Evolutionary conservation across 2,329 filamentous ascomycete species (phyloP), one percentile per base, ranked within the genome.

Genomic region (Leptodontidium sp.): DNA sequence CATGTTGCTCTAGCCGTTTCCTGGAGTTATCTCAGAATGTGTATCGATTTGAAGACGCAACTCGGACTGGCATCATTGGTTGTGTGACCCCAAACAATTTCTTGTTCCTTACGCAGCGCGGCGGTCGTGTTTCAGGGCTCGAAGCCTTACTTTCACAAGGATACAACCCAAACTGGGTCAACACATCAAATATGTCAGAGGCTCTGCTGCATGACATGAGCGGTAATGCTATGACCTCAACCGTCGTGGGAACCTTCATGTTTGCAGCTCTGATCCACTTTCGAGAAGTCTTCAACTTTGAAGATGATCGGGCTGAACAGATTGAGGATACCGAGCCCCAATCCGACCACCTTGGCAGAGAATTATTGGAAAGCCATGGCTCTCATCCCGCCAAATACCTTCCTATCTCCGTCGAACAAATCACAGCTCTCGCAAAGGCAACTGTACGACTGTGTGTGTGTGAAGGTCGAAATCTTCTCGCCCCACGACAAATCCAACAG

Each of bases 211-310:
- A 90, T 70, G 88, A 93, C 71, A 81, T 95, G 1, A 91, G 91
- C 1, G 92, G 92, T 0, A 95, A 96, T 77, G 92, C 92, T 0
- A 95, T 95, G 92, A 89, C 87, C 0, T 88, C 88, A 0, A 91
- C 92, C 0, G 90, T 93, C 0, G 87, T 94, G 11, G 90, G 89
- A 2, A 83, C 86, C 1, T 86, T 87, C 0, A 84, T 92, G 1
- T 74, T 93, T 1, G 82, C 87, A 1, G 84, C 87, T 0, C 77
- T 94, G 1, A 84, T 88, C 47, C 66, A 74, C 6, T 74, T 76
- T 47, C 38, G 65, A 7, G 24, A 67, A 7, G 38, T 71, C 1
- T 59, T 70, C 26, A n/a, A 65, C 35, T 24, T 62, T 32, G 52
- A 49, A 15, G 24, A 21, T 40, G 50, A 21, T 21, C 21, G n/a